Base-by-base conservation (phyloP, 345 rosid genomes). In the Salix exigua region DNA sequence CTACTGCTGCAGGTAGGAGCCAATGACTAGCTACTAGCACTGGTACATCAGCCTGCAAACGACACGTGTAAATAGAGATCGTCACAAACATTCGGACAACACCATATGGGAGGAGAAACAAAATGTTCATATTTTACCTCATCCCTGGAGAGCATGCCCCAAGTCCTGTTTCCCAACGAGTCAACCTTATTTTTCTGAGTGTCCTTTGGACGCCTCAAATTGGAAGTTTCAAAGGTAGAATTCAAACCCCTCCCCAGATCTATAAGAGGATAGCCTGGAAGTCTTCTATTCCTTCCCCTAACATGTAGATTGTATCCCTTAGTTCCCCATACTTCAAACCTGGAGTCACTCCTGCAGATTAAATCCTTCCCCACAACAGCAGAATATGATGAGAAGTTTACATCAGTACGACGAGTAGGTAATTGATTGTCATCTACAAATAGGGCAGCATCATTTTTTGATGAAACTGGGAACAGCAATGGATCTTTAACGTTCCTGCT, bases 301-400 rank as follows among this genome's bases (percentile, higher is more conserved):
- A 89, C 85, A 17, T 92, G 91, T 81, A 89, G 77, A 79, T 84
- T 85, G 83, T 90, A 90, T 53, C 99, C 99, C 77, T 91, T 95
- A 8, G 96, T 93, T 44, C 92, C 97, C 98, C 97, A 93, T 25
- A 95, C 92, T 87, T 95, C 99, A 67, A 87, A 93, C 87, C 98
- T 89, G 33, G 98, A 90, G 84, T 95, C 98, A 53, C 86, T 79
- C 75, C 82, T 64, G 82, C 99, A 93, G 73, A 91, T 80, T 83
- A 90, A 82, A 74, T 95, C 93, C 86, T 89, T 91, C 63, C 89
- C 91, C 78, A 86, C 78, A 37, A 95, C 97, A 65, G 90, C 86
- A 78, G 99, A 95, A 84, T 91, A 91, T 2, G 76, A 53, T 7
- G 96, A 91, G 88, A 91, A 91, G 85, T 95, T 95, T 74, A 93